Evolutionary conservation across 768 basidiomycete genomes (phyloP), one percentile per base, ranked within the genome.

Genomic region (Rhizopogon vesiculosus): DNA sequence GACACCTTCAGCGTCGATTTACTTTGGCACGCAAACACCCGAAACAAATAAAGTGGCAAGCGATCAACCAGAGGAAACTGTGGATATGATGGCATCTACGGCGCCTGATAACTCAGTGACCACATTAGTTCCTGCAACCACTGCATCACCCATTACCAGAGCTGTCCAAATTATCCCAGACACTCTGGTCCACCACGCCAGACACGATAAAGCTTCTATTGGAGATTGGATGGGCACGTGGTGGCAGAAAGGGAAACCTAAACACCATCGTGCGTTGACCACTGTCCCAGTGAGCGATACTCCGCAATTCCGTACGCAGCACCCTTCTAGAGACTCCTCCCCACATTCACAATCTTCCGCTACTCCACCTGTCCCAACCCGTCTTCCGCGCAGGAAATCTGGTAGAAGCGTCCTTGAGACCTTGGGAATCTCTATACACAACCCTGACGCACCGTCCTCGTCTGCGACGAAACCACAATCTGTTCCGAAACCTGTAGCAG

Each of bases 161-260:
- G 59, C 48, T 16, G 33, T 8, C 15, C 43, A 55, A 7, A 7
- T 33, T 16, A 40, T 45, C n/a, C 16, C 15, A 22, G 56, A 58
- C 18, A 50, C 58, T 55, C 45, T 54, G 44, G 38, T 28, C 13
- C 62, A 54, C 33, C 56, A 45, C 15, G 45, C 61, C 25, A 72
- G 66, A 50, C 63, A 63, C 3, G 77, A 79, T 19, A 69, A 62
- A 53, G 62, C 71, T 8, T 68, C 66, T 3, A 62, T 89, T 45
- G 83, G 85, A 18, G 85, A 87, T 46, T 91, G 89, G 89, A 82
- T 91, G 78, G 87, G 89, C 0, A 83, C 80, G 0, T 88, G 82
- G 84, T 85, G 87, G 78, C 75, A 72, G 16, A 85, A 84, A 65
- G 76, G 80, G 35, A 80, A 70, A 59, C 45, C 65, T 38, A 74